Base-by-base conservation (phyloP, 73 alveolate species). In the Uronychia setigera region DNA sequence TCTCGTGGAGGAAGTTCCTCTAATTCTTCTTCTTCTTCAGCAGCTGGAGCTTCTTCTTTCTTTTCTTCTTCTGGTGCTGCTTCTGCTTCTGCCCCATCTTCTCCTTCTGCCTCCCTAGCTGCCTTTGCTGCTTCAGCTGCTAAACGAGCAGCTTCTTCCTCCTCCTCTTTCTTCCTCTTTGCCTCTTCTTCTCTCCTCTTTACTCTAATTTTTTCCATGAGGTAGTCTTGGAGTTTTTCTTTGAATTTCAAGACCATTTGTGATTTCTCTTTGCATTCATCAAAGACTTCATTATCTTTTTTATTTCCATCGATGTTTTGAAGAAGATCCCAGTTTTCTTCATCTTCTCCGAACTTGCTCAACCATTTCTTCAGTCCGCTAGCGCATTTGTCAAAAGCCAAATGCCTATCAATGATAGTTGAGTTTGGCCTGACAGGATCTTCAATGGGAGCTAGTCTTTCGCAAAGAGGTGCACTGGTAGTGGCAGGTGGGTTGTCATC, bases 401-500 rank as follows among this genome's bases (percentile, higher is more conserved):
- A 89, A 84, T 96, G 97, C 77, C 97, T 89, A 76, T 97, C 99
- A 46, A 93, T 95, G 35, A 97, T 85, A 19, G 95, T 86, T 60
- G 95, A 92, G 83, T 97, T 94, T 32, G 96, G 87, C 79, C 94
- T 95, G 78, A 92, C 97, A 30, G 83, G 90, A 78, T 98, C 98
- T 35, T 93, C 96, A 26, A 95, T 93, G 83, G 94, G 95, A 79
- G 81, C 84, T 32, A 97, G 91, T 83, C 98, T 97, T 87, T 98
- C 99, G 82, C 98, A 92, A 25, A 95, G 95, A 60, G 98, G 98
- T 86, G 98, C 96, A 58, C 91, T 86, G 59, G 95, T 95, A 1
- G 97, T 95, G 25, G 98, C 95, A 82, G 99, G 99, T 31, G 97
- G 94, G 83, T 95, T 91, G 82, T 96, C 98, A 81, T 96, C 98